Evolutionary conservation across 371 early-diverging fungal genomes (phyloP), one percentile per base, ranked within the genome.

Genomic region (Blakeslea trispora): DNA sequence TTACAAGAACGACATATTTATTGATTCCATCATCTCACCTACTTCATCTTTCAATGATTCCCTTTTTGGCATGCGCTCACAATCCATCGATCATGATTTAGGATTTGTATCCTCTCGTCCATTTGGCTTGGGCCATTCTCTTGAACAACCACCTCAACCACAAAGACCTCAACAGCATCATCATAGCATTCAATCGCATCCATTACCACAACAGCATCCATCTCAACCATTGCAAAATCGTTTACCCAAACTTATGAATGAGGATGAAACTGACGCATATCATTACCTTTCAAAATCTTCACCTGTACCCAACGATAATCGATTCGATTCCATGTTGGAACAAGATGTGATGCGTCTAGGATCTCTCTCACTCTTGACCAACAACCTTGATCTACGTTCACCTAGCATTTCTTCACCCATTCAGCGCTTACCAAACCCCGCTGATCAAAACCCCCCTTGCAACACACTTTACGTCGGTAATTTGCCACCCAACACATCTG

Each of bases 401-500:
- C 28, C 43, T 18, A 52, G 41, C 18, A 31, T 41, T 19, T 52
- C 58, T n/a, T 45, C 58, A n/a, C 58, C 58, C 13, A 21, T 53
- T 21, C 50, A 53, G 17, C 49, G 52, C 10, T 48, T 48, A 45
- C 53, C 47, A 7, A 64, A 59, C 41, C 59, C 85, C 8, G 86
- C 82, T 31, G 95, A 92, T 72, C 91, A 91, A 68, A 93, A 95
- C 69, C 93, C 94, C 24, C 94, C 94, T 6, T 94, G 96, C 76
- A 95, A 95, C 71, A 94, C 94, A 7, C 77, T 94, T 19, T 94
- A 94, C 68, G 94, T 95, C 32, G 95, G 94, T 42, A 94, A 94
- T 69, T 75, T 95, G 23, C 92, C 94, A 2, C 72, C 78, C 50
- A 86, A 88, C 57, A 83, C 94, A 5, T 75, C 70, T 18, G 95